Evolutionary conservation across 2,329 filamentous ascomycete genomes (phyloP), one percentile per base, ranked within the genome.

Genomic region (Aspergillus aculeatus): DNA sequence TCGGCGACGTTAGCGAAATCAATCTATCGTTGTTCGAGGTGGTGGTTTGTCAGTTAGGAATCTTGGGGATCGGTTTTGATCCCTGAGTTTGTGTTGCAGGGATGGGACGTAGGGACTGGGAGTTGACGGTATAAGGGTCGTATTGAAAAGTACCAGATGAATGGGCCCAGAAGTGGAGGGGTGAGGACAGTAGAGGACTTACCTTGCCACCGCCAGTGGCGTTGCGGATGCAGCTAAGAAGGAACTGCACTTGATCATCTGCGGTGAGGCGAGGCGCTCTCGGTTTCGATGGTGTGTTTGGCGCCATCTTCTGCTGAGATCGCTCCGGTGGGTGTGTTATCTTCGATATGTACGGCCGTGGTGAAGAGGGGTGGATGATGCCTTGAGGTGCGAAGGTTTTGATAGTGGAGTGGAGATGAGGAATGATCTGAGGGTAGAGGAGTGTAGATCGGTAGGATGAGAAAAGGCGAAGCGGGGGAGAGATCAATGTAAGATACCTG

Each of bases 1-100:
- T 80, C 76, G 11, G 86, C 86, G n/a, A 91, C 89, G 52, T 81
- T 80, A 5, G 74, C 76, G 65, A 89, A 91, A 68, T 91, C 84
- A 5, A 89, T 81, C 88, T 90, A 57, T 56, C 26, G 26, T n/a
- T 38, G 7, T 16, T 12, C 14, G 12, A 35, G 35, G 12, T 11
- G 12, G 29, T n/a, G 23, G 48, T 14, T 41, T 44, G 35, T 54
- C 32, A 23, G 2, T 19, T 9, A 23, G 12, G 16, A 23, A 47
- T 16, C 5, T 1, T 16, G 32, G 12, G 11, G 14, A 35, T 16
- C 32, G 11, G 32, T 4, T 1, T 35, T 16, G 11, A 12, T 35
- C 11, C 32, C 4, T 35, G 11, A 4, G 4, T 35, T 16, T 16
- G 26, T 9, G 26, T 29, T 29, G 26, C 26, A 7, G 6, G 26